Evolutionary conservation across 192 early-diverging fungal genomes (phyloP), one percentile per base, ranked within the genome.

Genomic region (Spizellomyces punctatus): DNA sequence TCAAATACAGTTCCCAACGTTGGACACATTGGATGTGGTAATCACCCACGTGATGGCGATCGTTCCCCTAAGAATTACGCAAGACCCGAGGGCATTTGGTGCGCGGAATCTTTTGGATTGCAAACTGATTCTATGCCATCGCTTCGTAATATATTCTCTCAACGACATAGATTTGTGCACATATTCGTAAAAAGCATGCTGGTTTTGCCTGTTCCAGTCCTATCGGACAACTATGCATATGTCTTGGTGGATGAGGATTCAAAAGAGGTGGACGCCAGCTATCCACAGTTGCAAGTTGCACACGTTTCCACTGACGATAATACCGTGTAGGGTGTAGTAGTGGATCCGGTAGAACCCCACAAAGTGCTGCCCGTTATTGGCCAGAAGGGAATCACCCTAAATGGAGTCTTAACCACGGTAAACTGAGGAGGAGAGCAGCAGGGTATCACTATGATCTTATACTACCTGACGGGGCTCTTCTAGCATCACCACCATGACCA

Each of bases 401-500:
- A 6, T 10, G 60, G 63, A 8, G 45, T 71, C 44, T n/a, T 69
- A 42, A 71, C 73, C 1, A 67, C 52, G 6, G 64, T 58, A 49
- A 66, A 66, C 56, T 77, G 5, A 64, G 41, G 21, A 69, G 82
- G 21, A 78, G 12, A 36, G n/a, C 19, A 41, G 58, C 45, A 67
- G n/a, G n/a, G 36, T 17, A 10, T 16, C 27, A 58, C 16, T 4
- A 16, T 5, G 47, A 19, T 58, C 64, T 7, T 0, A 48, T 67
- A 16, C 27, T 8, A 0, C 17, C 66, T 67, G 42, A 58, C 47
- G 21, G 5, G 8, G 5, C 42, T 27, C 36, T 43, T 91, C n/a
- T 85, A 94, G 17, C 96, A 98, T 81, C 94, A 98, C 78, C 95
- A 96, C 74, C 77, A 76, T 72, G 96, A 98, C 78, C 96, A 98